phyloP scores from a whole-genome alignment of 31 red algal species.

The Porphyra umbilicalis region DNA sequence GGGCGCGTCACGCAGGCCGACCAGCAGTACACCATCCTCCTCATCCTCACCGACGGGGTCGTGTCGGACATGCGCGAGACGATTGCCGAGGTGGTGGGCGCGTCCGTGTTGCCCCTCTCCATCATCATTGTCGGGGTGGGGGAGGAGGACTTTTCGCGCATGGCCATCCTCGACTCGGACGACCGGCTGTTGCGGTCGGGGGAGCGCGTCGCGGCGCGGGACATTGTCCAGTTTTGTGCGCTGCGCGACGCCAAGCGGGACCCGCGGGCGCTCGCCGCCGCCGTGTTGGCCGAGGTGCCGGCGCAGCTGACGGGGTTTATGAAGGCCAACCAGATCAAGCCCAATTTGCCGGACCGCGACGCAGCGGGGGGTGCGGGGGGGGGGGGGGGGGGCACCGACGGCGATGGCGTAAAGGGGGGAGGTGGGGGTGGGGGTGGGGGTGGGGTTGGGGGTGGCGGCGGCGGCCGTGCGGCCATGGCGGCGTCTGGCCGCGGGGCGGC shows the following conservation, averaged over 20 bases:
- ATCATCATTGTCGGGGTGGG: conserved; percentile 73
- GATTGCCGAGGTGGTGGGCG: conserved; percentile 41
- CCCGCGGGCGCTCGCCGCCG: background rate
- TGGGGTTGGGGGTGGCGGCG: background rate
- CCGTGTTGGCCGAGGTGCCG: background rate
- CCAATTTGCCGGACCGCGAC: background rate
- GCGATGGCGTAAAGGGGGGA: too few species aligned
- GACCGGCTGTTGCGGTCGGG: conserved; percentile 40
- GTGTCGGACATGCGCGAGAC: conserved; percentile 54
- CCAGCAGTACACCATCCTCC: conserved; percentile 52
- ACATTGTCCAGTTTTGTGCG: conserved; percentile 36
- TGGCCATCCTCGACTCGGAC: conserved; percentile 46
- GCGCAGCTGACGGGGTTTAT: background rate
- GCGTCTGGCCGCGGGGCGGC: background rate
- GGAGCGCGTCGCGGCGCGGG: conserved; percentile 38
- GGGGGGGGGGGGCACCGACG: background rate
- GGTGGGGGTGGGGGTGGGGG: too few species aligned
- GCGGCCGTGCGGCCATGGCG: background rate
- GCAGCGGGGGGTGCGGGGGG: background rate
- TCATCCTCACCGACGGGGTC: conserved; percentile 67
- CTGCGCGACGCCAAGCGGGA: background rate
- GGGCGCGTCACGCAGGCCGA: conserved; percentile 34
- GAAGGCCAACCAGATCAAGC: background rate
- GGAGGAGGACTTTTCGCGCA: conserved; percentile 54
- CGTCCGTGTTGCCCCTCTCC: conserved; percentile 48